phyloP scores from a whole-genome alignment of 352 stramenopile species.

The Thalassiosira allenii region DNA sequence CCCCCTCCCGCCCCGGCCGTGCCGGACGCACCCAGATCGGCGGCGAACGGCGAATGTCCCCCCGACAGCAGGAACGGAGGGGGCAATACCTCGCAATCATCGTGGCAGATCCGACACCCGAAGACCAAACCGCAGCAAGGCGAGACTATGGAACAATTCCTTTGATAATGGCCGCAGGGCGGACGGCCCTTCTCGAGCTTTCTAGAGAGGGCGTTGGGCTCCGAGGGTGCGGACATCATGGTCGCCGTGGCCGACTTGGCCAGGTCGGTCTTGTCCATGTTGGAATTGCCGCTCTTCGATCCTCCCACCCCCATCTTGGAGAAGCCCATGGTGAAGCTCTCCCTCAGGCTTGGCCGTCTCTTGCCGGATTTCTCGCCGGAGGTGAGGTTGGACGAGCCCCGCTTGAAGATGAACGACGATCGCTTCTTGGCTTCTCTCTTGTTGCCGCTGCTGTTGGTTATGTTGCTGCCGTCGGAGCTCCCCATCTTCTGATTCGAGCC shows the following conservation, averaged over 20 bases:
- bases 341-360: slow-evolving; percentile 28
- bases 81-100: slow-evolving; percentile 72
- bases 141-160: slow-evolving; percentile 80
- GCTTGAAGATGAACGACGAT: slow-evolving; percentile 24
- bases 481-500: slow-evolving; percentile 11
- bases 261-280: background rate
- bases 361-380: slow-evolving; percentile 24
- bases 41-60: no score
- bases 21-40: no score
- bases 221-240: no score
- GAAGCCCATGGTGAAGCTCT: slow-evolving; percentile 40
- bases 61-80: slow-evolving; percentile 45
- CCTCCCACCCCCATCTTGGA: slow-evolving; percentile 37
- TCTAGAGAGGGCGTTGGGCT: slow-evolving; percentile 18
- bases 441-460: no score
- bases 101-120: slow-evolving; percentile 84
- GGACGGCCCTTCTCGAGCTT: slow-evolving; percentile 73
- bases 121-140: slow-evolving; percentile 82
- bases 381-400: background rate
- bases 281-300: background rate
- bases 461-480: background rate
- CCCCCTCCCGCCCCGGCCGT: no score
- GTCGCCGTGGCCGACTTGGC: background rate
- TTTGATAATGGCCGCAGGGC: slow-evolving; percentile 74
- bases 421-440: slow-evolving; percentile 2